Evolutionary conservation across 2,329 filamentous ascomycete genomes (phyloP), one percentile per base, ranked within the genome.

Genomic region (Aspergillus novoparasiticus): DNA sequence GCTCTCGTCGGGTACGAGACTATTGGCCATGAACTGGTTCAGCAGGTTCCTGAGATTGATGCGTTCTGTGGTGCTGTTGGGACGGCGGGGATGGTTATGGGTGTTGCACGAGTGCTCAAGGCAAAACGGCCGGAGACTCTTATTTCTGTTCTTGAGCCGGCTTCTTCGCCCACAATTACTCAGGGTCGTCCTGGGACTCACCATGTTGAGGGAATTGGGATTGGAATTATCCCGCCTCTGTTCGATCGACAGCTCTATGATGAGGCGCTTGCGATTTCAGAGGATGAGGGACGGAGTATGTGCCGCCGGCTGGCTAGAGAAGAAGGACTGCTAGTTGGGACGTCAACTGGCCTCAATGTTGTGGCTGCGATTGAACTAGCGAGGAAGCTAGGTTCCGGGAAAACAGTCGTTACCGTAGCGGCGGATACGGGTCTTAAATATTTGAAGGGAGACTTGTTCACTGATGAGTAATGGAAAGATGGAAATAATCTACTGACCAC

Each of bases 181-280:
- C 54, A 66, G 39, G 61, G 63, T 30, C 43, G 48, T n/a, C 28
- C 51, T 3, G 87, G 90, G 75, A 82, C 87, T 1, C 97, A 97
- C 83, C 95, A 96, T 81, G 93, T 97, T 1, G 94, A 97, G 81
- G 94, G 94, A 32, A 96, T 97, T 69, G 94, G 94, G 10, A 96
- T 96, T 75, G 94, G 97, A 76, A 97, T 96, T 97, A 62, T 36
- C 34, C 93, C 93, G 4, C 92, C 96, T 36, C 93, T 96, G 8
- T 82, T 97, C 54, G 87, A 93, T 68, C 90, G 89, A 72, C 79
- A 87, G 21, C 76, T 86, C 1, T 90, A 97, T 26, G 91, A 96
- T 78, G 89, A 89, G 75, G 96, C 93, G 91, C 95, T 95, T 83
- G 96, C 96, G 86, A 96, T 94, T 4, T 90, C 94, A 65, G 93